Evolutionary conservation across 129 eudicot species (phyloP), one percentile per base, ranked within the genome.

Genomic region (Helianthus tuberosus): DNA sequence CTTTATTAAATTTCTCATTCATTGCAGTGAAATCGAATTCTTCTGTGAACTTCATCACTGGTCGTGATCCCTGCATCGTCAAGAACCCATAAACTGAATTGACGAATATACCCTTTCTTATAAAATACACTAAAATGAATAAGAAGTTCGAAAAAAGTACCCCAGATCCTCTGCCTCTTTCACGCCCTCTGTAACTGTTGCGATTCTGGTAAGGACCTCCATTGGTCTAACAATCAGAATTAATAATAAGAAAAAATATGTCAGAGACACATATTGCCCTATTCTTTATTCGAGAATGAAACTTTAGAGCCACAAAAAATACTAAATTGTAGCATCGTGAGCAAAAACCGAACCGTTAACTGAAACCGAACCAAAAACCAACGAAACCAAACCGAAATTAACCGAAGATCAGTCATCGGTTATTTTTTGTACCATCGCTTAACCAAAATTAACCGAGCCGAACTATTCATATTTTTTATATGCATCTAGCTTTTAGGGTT

Each of bases 1-100:
- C 98, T 72, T 93, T 93, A 32, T 89, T 93, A 69, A 93, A 93
- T 54, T 90, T 93, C 71, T 93, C 98, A 83, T 90, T 93, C 98
- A 93, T 93, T 23, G 98, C 96, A 70, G 35, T 84, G 49, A 93
- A 93, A 81, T 93, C 98, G 69, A 93, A 93, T 14, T 93, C 96
- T 77, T 93, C 98, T 0, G 89, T 87, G 74, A 93, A 93, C 69
- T 83, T 88, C 60, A 86, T 71, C 84, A 88, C 85, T 44, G 96
- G 89, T 17, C 87, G 84, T 47, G 90, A 80, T 35, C 66, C 75
- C 98, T 93, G 88, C 20, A 46, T n/a, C 23, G 9, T 70, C 66
- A 29, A 27, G 27, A 27, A 60, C 43, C 65, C 65, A 11, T 20
- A 61, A 61, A 61, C 66, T 29, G 44, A 61, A 0, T 32, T 29